Base-by-base conservation (phyloP, 352 stramenopile species). In the Phytophthora chlamydospora region DNA sequence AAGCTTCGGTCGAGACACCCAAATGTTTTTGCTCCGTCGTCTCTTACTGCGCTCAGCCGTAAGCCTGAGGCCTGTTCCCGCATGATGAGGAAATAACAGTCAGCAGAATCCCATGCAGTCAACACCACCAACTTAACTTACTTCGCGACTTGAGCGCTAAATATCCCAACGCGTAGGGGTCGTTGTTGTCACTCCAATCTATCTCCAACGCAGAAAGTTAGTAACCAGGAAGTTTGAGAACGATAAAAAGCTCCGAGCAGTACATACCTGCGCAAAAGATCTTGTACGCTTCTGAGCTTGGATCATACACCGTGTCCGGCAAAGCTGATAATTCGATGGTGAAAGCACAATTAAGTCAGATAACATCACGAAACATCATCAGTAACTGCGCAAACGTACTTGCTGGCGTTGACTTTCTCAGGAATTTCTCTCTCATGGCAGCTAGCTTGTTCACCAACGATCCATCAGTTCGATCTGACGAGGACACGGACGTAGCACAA, bases 231-330 rank as follows among this genome's bases (percentile, higher is more conserved):
- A 58, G 47, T 47, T 16, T 38, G 41, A 19, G 2, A 12, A n/a
- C 40, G 33, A 29, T 35, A 55, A 9, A 36, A 49, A 10, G 13
- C 16, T 35, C 3, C 39, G 14, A 38, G 27, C 14, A 38, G 12
- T 49, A 41, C n/a, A 51, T 46, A 91, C 83, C 71, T 49, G 83
- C 66, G 12, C 61, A 81, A 46, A 93, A 93, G 39, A 91, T 83
- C 51, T 89, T 90, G 71, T 90, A 59, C 13, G 78, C 78, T 35
- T 78, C 64, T 2, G 83, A 90, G 0, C 42, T 56, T n/a, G 66
- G 36, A 41, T 93, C 76, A 54, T 76, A 89, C 40, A 92, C 65
- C 10, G 67, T 61, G 29, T 73, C 69, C 4, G 83, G 83, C 4
- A 92, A 62, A 60, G 80, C 83, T 92, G 56, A 46, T 31, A 5